phyloP scores from a whole-genome alignment of 129 eudicot species.

The Silybum marianum region DNA sequence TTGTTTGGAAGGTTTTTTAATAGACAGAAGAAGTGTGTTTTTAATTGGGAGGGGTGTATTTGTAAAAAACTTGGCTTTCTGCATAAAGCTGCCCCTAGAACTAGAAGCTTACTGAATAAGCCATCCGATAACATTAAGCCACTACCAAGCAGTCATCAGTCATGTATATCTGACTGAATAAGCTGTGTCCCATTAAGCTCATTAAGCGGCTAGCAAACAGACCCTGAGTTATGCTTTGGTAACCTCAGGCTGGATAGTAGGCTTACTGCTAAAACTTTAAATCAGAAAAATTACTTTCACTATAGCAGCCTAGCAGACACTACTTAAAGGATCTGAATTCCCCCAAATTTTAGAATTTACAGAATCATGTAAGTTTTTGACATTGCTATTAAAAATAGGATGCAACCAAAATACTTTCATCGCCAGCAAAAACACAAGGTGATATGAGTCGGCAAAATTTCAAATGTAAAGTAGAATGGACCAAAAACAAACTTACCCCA shows the following conservation, averaged over 20 bases:
- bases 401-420: slow-evolving; percentile 3
- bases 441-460: slow-evolving; percentile 1
- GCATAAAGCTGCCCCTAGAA: too few species aligned
- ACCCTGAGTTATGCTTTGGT: slow-evolving; percentile 1
- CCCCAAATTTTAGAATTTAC: neutral
- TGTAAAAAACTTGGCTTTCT: too few species aligned
- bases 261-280: neutral
- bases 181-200: too few species aligned
- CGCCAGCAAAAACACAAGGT: neutral
- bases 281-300: neutral
- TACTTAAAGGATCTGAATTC: neutral
- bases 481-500: slow-evolving; percentile 55
- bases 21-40: too few species aligned
- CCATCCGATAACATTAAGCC: too few species aligned
- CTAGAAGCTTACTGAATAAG: too few species aligned
- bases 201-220: neutral
- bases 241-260: neutral
- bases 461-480: neutral
- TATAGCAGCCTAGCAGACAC: neutral
- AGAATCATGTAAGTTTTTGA: neutral
- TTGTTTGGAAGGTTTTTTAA: too few species aligned
- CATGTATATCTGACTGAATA: too few species aligned
- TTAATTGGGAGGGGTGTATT: too few species aligned
- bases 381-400: neutral
- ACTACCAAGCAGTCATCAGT: too few species aligned